Evolutionary conservation across 805 yeast species (phyloP).

Genomic region (Candida hispaniensis): DNA sequence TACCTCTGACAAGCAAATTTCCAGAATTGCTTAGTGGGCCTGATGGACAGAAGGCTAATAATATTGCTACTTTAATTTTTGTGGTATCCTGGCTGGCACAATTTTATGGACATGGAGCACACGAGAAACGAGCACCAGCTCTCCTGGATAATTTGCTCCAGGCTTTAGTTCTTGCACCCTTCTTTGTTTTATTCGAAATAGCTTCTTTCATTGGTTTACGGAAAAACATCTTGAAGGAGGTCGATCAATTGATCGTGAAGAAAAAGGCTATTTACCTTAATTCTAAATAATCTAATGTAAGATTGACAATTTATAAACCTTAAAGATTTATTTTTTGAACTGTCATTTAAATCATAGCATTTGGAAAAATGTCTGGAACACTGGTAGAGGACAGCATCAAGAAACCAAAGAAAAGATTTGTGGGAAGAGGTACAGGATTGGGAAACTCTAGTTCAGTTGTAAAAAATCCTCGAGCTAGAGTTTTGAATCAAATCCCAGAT

Average conservation of each 20-base stretch:
- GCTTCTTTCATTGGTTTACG: slow-evolving; percentile 58
- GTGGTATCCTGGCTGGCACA: slow-evolving; percentile 65
- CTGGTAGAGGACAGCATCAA: no score
- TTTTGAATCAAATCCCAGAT: slow-evolving; percentile 78
- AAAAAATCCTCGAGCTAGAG: slow-evolving; percentile 26
- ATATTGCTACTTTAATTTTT: slow-evolving; percentile 36
- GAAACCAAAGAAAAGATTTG: slow-evolving; percentile 11
- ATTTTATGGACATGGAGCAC: slow-evolving; percentile 76
- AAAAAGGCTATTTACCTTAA: no score
- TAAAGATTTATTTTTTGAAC: no score
- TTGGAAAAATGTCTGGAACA: no score
- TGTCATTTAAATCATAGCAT: no score
- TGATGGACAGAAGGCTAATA: slow-evolving; percentile 22
- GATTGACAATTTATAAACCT: no score
- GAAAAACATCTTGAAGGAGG: slow-evolving; percentile 38
- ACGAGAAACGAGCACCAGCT: slow-evolving; percentile 80
- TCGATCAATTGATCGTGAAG: slow-evolving; percentile 36
- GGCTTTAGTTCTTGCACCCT: slow-evolving; percentile 85
- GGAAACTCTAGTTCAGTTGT: slow-evolving; percentile 9
- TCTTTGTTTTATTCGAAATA: slow-evolving; percentile 70
- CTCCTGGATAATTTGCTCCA: slow-evolving; percentile 70
- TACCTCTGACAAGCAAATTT: slow-evolving; percentile 24
- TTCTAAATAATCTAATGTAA: no score
- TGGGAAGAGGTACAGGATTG: slow-evolving; percentile 3
- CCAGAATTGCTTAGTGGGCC: slow-evolving; percentile 27